Percentiles rank a stretch among this genome's conserved stretches.
phyloP scores from a whole-genome alignment of 2,329 filamentous ascomycete species.

The Alternaria panax region DNA sequence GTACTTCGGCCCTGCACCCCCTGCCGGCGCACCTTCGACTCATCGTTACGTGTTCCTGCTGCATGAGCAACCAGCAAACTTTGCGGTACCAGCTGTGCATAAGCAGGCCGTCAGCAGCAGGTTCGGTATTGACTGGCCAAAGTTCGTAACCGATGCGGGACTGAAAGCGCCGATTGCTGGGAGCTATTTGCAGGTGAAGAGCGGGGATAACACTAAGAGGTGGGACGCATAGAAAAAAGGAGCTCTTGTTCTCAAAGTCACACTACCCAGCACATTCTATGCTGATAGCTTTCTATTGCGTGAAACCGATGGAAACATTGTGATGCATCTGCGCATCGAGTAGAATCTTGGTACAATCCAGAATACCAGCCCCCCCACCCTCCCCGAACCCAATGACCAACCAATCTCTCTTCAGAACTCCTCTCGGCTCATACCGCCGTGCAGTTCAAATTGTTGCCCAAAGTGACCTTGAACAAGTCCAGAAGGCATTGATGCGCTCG shows the following conservation, averaged over 20 bases:
- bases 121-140: constrained; percentile 30
- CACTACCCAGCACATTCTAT: background rate
- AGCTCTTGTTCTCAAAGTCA: background rate
- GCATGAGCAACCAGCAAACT: constrained; percentile 39
- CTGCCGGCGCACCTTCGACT: constrained; percentile 36
- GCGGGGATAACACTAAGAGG: constrained; percentile 31
- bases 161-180: constrained; percentile 28
- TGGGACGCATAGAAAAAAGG: constrained; percentile 8
- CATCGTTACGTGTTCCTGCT: constrained; percentile 44
- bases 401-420: background rate
- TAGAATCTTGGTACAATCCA: background rate
- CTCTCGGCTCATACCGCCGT: background rate
- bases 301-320: background rate
- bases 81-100: constrained; percentile 32
- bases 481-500: constrained; percentile 5
- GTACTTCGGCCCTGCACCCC: constrained; percentile 43
- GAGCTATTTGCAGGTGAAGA: constrained; percentile 37
- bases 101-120: constrained; percentile 27
- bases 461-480: background rate
- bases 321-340: background rate
- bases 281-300: background rate
- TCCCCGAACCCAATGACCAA: background rate
- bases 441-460: constrained; percentile 6
- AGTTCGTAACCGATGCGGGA: constrained; percentile 33
- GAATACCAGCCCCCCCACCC: background rate